These are phyloP conservation scores for Emericellopsis terricola DNA, from an alignment of 495 filamentous ascomycete genomes.

Conservation along the genomic window DNA sequence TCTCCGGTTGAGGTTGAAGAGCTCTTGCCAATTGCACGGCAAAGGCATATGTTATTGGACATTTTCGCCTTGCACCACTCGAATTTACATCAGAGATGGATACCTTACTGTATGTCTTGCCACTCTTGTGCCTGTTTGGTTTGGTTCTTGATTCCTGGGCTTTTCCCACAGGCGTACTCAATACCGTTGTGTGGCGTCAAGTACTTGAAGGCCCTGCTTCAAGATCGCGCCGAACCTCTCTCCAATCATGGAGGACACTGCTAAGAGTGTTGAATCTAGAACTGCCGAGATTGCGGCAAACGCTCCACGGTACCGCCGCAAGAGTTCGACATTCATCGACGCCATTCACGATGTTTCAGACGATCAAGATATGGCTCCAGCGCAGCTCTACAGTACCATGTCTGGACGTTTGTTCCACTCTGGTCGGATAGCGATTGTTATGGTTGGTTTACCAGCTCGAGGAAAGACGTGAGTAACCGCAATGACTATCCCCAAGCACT, in stretches of 20 bases:
- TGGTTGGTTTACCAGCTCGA: slow-evolving; percentile 86
- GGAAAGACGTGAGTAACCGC: slow-evolving; percentile 68
- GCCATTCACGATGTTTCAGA: slow-evolving; percentile 87
- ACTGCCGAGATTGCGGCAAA: slow-evolving; percentile 79
- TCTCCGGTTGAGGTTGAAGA: too few species aligned
- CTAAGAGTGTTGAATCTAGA: too few species aligned
- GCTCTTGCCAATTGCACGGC: too few species aligned
- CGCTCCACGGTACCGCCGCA: slow-evolving; percentile 63
- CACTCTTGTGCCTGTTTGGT: not conserved
- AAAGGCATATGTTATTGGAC: too few species aligned
- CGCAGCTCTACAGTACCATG: slow-evolving; percentile 95
- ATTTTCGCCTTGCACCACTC: too few species aligned
- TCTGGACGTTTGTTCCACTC: slow-evolving; percentile 95
- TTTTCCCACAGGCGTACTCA: not conserved
- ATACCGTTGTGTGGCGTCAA: too few species aligned
- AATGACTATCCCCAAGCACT: not conserved
- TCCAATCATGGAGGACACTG: not conserved
- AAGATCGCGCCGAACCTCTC: too few species aligned
- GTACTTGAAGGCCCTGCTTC: too few species aligned
- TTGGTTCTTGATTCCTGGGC: slow-evolving; percentile 1
- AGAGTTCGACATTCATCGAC: slow-evolving; percentile 91
- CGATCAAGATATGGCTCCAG: slow-evolving; percentile 71
- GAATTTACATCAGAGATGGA: not conserved
- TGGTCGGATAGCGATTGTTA: slow-evolving; percentile 89
- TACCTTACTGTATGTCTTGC: not conserved